phyloP scores from a whole-genome alignment of 2,329 filamentous ascomycete species.

The Sordariomycetes sp. region DNA sequence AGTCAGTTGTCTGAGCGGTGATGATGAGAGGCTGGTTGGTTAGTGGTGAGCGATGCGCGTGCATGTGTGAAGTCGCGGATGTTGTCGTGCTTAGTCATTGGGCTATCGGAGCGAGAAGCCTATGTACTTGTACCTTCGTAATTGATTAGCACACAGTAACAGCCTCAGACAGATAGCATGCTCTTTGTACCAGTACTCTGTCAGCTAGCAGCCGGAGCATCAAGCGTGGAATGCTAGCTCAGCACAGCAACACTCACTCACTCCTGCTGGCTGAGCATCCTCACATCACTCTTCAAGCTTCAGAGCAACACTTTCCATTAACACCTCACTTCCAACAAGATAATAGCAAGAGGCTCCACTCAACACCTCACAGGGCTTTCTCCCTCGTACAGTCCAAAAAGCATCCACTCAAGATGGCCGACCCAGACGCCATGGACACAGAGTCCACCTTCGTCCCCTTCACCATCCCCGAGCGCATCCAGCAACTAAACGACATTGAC shows the following conservation, averaged over 20 bases:
- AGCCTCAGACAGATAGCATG: too few relatives aligned
- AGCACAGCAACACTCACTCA: not conserved
- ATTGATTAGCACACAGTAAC: too few relatives aligned
- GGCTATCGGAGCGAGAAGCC: not conserved
- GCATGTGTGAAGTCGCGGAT: not conserved
- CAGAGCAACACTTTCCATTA: not conserved
- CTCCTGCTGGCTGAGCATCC: not conserved
- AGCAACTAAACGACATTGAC: slow-evolving; percentile 70
- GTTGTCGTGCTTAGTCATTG: not conserved
- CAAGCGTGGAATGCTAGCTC: not conserved
- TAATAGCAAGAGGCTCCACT: not conserved
- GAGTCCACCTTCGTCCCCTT: slow-evolving; percentile 35
- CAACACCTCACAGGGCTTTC: too few relatives aligned
- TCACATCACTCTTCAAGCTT: not conserved
- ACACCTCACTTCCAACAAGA: not conserved
- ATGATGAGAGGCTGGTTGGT: not conserved
- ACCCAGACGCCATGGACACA: slow-evolving; percentile 4
- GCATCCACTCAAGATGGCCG: not conserved
- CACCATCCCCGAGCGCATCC: slow-evolving; percentile 63
- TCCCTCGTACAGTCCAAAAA: not conserved
- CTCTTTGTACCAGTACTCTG: too few relatives aligned
- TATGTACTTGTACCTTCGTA: too few relatives aligned
- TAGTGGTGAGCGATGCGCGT: not conserved
- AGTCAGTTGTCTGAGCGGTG: not conserved
- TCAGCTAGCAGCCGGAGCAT: too few relatives aligned